These are phyloP conservation scores for Acanthamoeba triangularis DNA, from an alignment of 208 protist genomes.

Conservation along the genomic window DNA sequence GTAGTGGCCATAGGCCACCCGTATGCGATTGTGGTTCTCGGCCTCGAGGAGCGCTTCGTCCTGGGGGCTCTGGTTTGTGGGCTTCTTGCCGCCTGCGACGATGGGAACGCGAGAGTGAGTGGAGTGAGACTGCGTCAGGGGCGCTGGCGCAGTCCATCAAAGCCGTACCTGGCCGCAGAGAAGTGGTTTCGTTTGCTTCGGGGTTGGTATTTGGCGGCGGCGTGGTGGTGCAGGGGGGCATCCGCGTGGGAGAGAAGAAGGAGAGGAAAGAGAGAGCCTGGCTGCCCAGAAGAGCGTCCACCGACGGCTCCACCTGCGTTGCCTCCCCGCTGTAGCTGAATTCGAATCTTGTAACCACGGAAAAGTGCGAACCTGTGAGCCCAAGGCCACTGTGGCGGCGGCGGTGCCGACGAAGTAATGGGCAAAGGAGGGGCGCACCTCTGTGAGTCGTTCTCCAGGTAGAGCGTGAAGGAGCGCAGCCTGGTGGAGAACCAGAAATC, in stretches of 20 bases:
- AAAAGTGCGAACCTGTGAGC: too few relatives aligned
- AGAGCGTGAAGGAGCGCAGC: neutral
- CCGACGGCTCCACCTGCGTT: neutral
- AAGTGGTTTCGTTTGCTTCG: neutral
- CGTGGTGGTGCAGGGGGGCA: neutral
- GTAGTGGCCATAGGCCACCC: slow-evolving; percentile 25
- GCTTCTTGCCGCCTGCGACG: neutral
- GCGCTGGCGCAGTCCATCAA: neutral
- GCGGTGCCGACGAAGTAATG: neutral
- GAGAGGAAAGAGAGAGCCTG: neutral
- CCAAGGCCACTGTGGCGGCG: too few relatives aligned
- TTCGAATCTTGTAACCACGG: neutral
- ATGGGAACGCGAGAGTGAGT: too few relatives aligned
- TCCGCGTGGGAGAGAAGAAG: slow-evolving; percentile 7
- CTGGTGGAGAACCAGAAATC: slow-evolving; percentile 15
- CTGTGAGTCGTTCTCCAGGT: slow-evolving; percentile 2
- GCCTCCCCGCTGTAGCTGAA: slow-evolving; percentile 11
- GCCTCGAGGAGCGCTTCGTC: neutral
- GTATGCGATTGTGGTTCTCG: neutral
- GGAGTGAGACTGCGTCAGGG: too few relatives aligned
- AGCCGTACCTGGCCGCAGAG: too few relatives aligned
- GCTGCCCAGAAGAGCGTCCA: neutral
- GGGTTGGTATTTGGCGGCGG: neutral
- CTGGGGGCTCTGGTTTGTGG: neutral
- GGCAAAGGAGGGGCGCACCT: neutral